A percentile compares a stretch with the other conserved stretches of the same genome.
These are phyloP conservation scores for Albifimbria verrucaria DNA, from an alignment of 2,329 filamentous ascomycete genomes.

Conservation along the genomic window DNA sequence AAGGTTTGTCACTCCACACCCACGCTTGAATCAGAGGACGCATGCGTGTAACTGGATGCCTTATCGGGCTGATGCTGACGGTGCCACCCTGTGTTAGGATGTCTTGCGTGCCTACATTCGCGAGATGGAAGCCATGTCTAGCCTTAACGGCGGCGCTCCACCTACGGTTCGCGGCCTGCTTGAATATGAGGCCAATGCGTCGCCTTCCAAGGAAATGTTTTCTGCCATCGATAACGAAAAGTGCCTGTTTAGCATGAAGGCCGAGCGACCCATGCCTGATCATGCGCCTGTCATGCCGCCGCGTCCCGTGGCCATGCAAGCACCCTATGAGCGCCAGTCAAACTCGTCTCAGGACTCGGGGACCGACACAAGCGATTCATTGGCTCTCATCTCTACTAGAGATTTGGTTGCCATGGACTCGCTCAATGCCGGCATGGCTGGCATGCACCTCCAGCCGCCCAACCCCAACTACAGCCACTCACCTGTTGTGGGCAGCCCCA, in stretches of 20 bases:
- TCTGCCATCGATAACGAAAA: constrained; percentile 36
- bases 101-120: constrained; percentile 59
- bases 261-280: constrained; percentile 32
- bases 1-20: constrained; percentile 42
- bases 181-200: constrained; percentile 35
- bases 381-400: constrained; percentile 51
- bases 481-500: constrained; percentile 27
- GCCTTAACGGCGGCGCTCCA: constrained; percentile 38
- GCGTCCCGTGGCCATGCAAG: constrained; percentile 7
- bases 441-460: constrained; percentile 35
- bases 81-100: constrained; percentile 37
- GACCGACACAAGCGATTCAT: constrained; percentile 29
- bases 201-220: constrained; percentile 32
- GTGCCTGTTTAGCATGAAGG: constrained; percentile 35
- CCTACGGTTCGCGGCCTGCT: constrained; percentile 53
- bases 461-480: constrained; percentile 33
- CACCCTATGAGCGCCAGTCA: constrained; percentile 32
- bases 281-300: constrained; percentile 16
- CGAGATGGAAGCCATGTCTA: constrained; percentile 50
- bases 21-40: background rate
- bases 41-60: background rate
- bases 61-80: background rate
- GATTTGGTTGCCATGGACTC: constrained; percentile 49
- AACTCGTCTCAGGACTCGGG: constrained; percentile 35
- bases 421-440: constrained; percentile 37